Conservation (phyloP, 2,329 filamentous ascomycete species). For the Helicocarpus griseus region DNA sequence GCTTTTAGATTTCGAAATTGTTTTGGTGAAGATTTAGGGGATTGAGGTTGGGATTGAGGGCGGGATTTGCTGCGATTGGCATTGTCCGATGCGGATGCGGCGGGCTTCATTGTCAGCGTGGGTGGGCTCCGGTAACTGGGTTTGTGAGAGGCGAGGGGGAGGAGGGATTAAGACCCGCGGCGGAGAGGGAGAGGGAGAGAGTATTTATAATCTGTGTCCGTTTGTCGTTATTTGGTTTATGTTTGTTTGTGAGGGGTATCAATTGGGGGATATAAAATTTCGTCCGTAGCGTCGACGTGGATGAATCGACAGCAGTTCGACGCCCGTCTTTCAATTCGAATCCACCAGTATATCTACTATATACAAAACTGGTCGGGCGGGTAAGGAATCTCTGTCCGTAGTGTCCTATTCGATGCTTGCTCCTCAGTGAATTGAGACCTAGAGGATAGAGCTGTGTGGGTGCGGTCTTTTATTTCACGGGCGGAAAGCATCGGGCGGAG, state of each 20-base stretch:
- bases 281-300: too few relatives aligned
- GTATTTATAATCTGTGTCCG: neutral
- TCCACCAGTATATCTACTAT: too few relatives aligned
- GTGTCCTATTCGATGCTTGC: too few relatives aligned
- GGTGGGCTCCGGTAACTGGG: neutral
- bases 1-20: conserved; percentile 14
- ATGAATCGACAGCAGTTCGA: too few relatives aligned
- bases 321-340: too few relatives aligned
- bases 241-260: too few relatives aligned
- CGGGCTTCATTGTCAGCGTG: neutral
- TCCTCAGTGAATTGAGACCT: too few relatives aligned
- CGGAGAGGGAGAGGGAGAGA: too few relatives aligned
- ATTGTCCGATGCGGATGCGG: neutral
- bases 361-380: too few relatives aligned
- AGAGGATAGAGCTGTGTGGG: neutral
- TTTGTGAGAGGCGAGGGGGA: neutral
- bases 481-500: neutral
- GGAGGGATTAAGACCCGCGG: neutral
- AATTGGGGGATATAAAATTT: too few relatives aligned
- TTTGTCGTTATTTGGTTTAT: neutral
- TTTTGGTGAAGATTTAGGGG: neutral
- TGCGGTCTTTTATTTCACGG: neutral
- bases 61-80: neutral
- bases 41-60: neutral
- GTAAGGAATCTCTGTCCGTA: too few relatives aligned